phyloP scores from a whole-genome alignment of 148 eudicot species.

The Rhododendron ferrugineum region DNA sequence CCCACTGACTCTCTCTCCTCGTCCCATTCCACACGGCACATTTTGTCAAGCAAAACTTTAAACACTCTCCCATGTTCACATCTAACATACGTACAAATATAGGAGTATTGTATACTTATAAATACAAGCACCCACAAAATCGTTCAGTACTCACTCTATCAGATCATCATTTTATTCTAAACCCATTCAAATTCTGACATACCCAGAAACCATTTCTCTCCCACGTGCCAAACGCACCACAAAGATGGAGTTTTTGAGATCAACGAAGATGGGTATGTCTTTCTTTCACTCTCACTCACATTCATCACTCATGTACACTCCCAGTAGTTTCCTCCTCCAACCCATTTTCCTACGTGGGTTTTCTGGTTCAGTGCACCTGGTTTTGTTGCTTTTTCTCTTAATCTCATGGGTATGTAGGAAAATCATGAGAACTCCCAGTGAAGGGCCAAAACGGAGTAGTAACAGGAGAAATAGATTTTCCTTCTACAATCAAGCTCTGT shows the following conservation, averaged over 20 bases:
- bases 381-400: not conserved
- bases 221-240: not conserved
- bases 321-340: conserved; percentile 4
- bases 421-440: conserved; percentile 2
- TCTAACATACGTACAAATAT: not conserved
- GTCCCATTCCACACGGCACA: not conserved
- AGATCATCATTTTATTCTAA: not conserved
- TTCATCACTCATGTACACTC: not conserved
- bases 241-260: not conserved
- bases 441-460: conserved; percentile 20
- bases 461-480: conserved; percentile 14
- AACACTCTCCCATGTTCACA: not conserved
- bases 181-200: not conserved
- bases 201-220: not conserved
- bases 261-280: conserved; percentile 1
- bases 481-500: conserved; percentile 27
- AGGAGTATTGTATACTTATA: not conserved
- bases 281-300: not conserved
- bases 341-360: conserved; percentile 4
- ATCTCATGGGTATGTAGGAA: conserved; percentile 1
- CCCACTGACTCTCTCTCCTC: not conserved
- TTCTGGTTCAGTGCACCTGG: not conserved
- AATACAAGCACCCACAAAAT: not conserved
- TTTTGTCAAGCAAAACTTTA: not conserved
- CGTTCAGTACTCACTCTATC: not conserved